Evolutionary conservation across 2,329 filamentous ascomycete species (phyloP).

Genomic region (Ascochyta clinopodiicola): DNA sequence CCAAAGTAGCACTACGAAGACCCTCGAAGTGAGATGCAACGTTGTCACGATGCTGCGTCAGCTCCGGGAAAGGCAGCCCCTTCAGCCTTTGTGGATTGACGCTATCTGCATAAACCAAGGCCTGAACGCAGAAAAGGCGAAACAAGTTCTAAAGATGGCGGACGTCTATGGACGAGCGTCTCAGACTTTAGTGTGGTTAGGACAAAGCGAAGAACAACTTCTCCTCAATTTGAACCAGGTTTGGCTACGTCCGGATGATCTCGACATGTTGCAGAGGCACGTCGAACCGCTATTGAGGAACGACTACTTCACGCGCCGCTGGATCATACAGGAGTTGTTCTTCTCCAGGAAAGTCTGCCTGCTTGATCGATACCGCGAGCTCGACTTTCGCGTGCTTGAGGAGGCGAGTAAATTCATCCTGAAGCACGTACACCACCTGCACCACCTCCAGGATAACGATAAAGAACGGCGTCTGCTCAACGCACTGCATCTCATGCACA

Average conservation of each 20-base stretch:
- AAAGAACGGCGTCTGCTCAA: not conserved
- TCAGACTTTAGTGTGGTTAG: not conserved
- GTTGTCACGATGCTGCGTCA: not conserved
- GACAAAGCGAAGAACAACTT: too few relatives aligned
- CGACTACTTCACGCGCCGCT: not conserved
- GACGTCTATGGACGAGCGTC: not conserved
- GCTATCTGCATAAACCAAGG: not conserved
- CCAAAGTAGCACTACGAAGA: not conserved
- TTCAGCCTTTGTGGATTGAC: not conserved
- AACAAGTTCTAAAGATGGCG: not conserved
- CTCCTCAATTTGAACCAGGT: not conserved
- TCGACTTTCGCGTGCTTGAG: not conserved
- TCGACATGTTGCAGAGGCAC: not conserved
- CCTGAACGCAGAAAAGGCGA: not conserved
- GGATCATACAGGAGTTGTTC: constrained; percentile 3
- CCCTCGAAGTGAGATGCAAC: not conserved
- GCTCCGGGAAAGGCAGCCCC: not conserved
- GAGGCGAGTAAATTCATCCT: not conserved
- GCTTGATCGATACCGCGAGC: not conserved
- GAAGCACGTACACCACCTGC: not conserved
- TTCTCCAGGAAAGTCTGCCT: not conserved
- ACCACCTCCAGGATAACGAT: not conserved
- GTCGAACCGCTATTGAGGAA: not conserved
- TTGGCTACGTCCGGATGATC: not conserved
- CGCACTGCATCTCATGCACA: constrained; percentile 1